A percentile compares a stretch with the other conserved stretches of the same genome.
phyloP scores from a whole-genome alignment of 2,329 filamentous ascomycete genomes.

The Dothideomycetes sp. region DNA sequence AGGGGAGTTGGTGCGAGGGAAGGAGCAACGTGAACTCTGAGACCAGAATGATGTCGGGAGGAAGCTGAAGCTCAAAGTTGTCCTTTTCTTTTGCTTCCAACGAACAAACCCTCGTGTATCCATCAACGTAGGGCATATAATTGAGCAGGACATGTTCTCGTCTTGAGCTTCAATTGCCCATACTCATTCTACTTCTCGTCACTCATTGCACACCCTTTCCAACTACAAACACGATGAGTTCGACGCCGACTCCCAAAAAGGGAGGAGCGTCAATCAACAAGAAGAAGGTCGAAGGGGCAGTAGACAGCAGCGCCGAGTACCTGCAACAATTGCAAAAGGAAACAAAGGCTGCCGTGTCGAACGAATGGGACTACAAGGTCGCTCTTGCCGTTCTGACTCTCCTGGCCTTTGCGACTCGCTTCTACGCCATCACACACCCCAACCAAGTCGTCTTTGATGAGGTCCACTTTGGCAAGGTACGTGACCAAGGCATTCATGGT shows the following conservation, averaged over 20 bases:
- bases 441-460: conserved; percentile 98
- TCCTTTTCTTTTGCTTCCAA: too few relatives aligned
- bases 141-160: too few relatives aligned
- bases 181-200: too few relatives aligned
- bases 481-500: not conserved
- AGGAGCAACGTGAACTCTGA: too few relatives aligned
- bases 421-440: conserved; percentile 92
- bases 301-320: conserved; percentile 31
- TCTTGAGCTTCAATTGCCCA: too few relatives aligned
- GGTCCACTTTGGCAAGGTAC: conserved; percentile 97
- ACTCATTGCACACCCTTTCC: too few relatives aligned
- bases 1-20: too few relatives aligned
- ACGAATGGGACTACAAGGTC: conserved; percentile 74
- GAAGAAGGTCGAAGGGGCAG: conserved; percentile 18
- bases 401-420: conserved; percentile 81
- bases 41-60: too few relatives aligned
- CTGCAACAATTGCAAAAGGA: conserved; percentile 30
- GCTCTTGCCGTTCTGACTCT: conserved; percentile 67
- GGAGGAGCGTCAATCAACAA: conserved; percentile 12
- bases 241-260: conserved; percentile 13
- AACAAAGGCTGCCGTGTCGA: conserved; percentile 22
- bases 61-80: too few relatives aligned
- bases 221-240: conserved; percentile 10
- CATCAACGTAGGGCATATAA: too few relatives aligned
- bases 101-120: too few relatives aligned